phyloP scores from a whole-genome alignment of 2,329 filamentous ascomycete genomes.

The Trichoderma citrinoviride region DNA sequence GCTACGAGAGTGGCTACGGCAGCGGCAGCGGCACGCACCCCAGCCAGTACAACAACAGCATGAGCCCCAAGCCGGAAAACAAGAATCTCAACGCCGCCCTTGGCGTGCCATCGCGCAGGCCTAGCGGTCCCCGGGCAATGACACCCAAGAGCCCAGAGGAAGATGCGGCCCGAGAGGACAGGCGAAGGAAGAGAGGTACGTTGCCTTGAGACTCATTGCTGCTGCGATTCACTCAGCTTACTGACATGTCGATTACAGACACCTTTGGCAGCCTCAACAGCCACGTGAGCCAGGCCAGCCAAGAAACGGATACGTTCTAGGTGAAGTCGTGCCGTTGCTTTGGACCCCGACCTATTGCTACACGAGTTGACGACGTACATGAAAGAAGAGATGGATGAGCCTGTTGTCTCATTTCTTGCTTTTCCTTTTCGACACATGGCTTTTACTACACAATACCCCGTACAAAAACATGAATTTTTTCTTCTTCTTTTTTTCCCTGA shows the following conservation, averaged over 20 bases:
- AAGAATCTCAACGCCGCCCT: slow-evolving; percentile 55
- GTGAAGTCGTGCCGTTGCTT: slow-evolving; percentile 12
- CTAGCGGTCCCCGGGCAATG: slow-evolving; percentile 60
- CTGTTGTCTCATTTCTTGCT: neutral
- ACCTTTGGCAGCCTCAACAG: slow-evolving; percentile 39
- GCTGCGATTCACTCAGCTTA: neutral
- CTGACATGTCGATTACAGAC: slow-evolving; percentile 27
- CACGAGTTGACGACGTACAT: neutral
- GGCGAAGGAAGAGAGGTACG: slow-evolving; percentile 58
- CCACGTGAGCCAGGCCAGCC: slow-evolving; percentile 28
- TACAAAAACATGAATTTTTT: neutral
- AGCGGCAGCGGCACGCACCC: slow-evolving; percentile 46
- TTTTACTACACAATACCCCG: no score
- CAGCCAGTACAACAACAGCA: slow-evolving; percentile 53
- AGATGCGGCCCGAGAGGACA: slow-evolving; percentile 46
- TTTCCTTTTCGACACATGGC: no score
- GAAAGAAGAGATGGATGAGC: neutral
- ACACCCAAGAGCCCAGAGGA: slow-evolving; percentile 54
- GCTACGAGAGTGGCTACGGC: slow-evolving; percentile 54
- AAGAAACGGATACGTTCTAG: slow-evolving; percentile 40
- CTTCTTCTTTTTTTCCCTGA: neutral
- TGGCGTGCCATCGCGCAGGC: slow-evolving; percentile 51
- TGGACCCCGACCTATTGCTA: neutral
- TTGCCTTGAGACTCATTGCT: neutral
- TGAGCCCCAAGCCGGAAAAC: slow-evolving; percentile 57